Conservation (phyloP, 73 alveolate genomes). For the Diophrys sp. region DNA sequence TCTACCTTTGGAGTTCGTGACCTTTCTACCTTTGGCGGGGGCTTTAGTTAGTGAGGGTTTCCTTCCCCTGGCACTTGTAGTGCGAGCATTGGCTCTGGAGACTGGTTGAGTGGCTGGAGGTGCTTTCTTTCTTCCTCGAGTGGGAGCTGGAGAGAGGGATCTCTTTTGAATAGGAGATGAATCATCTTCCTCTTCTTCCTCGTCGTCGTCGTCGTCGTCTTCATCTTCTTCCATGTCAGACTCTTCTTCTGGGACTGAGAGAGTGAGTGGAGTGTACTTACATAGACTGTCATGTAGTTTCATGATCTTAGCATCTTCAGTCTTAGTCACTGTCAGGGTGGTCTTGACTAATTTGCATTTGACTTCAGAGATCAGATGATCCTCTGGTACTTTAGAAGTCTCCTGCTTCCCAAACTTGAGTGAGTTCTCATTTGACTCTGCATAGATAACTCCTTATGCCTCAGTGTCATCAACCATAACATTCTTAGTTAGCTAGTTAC, state of each 20-base stretch:
- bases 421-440: neutral
- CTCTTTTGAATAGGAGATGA: neutral
- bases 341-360: neutral
- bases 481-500: too few species aligned
- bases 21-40: neutral
- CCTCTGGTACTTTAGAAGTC: constrained; percentile 20
- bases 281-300: constrained; percentile 13
- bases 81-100: neutral
- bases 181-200: constrained; percentile 22
- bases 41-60: neutral
- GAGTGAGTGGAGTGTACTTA: constrained; percentile 2
- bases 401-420: neutral
- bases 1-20: neutral
- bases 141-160: neutral
- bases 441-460: too few species aligned
- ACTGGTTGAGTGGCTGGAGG: constrained; percentile 1
- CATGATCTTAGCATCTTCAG: constrained; percentile 9
- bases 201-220: constrained; percentile 15
- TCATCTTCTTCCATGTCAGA: constrained; percentile 20
- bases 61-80: neutral
- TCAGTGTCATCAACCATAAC: too few species aligned
- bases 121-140: neutral
- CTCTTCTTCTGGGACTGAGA: constrained; percentile 8
- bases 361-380: constrained; percentile 15
- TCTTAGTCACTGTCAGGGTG: constrained; percentile 15